Conservation (phyloP, 83 land plant genomes). For the Picea mariana region DNA sequence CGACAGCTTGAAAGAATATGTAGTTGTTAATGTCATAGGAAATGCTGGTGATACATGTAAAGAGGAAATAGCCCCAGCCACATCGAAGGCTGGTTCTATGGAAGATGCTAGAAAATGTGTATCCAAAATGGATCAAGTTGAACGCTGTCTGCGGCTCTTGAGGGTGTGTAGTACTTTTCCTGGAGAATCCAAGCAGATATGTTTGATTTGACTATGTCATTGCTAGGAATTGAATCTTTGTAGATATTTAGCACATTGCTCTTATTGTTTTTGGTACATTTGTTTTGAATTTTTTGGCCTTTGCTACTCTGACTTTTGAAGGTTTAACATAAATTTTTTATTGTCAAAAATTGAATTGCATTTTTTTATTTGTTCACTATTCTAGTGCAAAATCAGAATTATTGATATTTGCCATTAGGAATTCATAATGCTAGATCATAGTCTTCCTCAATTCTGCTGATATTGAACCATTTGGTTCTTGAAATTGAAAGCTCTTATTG, state of each 20-base stretch:
- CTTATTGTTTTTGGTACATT: too few relatives aligned
- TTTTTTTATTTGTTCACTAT: too few relatives aligned
- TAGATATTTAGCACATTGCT: too few relatives aligned
- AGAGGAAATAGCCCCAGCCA: neutral
- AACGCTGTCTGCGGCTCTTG: conserved; percentile 25
- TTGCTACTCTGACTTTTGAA: too few relatives aligned
- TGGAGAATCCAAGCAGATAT: neutral
- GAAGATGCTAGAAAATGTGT: neutral
- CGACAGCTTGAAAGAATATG: neutral
- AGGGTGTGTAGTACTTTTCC: conserved; percentile 16
- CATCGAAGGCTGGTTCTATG: neutral
- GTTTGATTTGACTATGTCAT: neutral
- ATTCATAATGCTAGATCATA: too few relatives aligned
- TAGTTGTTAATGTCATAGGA: neutral
- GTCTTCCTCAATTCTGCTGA: too few relatives aligned
- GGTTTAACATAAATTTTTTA: too few relatives aligned
- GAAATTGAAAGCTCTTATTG: neutral
- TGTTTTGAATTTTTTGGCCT: too few relatives aligned
- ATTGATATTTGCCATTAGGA: too few relatives aligned
- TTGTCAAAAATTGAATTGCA: too few relatives aligned
- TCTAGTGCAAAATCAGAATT: too few relatives aligned
- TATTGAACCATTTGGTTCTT: neutral
- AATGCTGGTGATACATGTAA: neutral
- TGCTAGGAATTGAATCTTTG: too few relatives aligned
- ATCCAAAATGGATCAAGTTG: conserved; percentile 24